Conservation (phyloP, 192 early-diverging fungal species). For the Entophlyctis luteolus region DNA sequence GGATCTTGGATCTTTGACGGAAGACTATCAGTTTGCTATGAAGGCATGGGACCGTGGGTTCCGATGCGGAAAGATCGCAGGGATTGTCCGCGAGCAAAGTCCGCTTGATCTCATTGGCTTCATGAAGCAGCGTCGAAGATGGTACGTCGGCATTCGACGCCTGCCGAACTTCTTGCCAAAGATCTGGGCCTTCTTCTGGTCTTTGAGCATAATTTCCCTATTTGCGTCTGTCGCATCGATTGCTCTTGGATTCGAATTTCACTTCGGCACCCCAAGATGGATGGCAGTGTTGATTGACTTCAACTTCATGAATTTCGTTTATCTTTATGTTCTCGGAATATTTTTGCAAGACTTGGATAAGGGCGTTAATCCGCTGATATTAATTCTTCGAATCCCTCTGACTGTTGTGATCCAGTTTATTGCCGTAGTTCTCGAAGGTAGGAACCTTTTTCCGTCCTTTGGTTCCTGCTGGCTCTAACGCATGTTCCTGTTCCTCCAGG, state of each 20-base stretch:
- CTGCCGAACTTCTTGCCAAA: conserved; percentile 51
- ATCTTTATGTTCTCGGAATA: conserved; percentile 50
- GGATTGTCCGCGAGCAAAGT: conserved; percentile 52
- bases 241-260: conserved; percentile 37
- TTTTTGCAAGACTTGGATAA: conserved; percentile 54
- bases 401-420: conserved; percentile 50
- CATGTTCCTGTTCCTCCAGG: conserved; percentile 7
- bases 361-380: conserved; percentile 37
- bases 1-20: conserved; percentile 54
- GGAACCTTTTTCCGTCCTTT: not conserved
- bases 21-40: conserved; percentile 57
- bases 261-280: conserved; percentile 47
- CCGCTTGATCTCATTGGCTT: conserved; percentile 51
- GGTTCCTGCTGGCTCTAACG: too few species aligned
- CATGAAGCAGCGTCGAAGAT: conserved; percentile 56
- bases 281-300: conserved; percentile 54
- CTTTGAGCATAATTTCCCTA: conserved; percentile 45
- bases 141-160: conserved; percentile 58
- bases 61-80: conserved; percentile 47
- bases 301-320: conserved; percentile 48
- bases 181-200: conserved; percentile 55
- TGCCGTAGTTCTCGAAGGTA: conserved; percentile 46
- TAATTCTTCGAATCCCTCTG: conserved; percentile 41
- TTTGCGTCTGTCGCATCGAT: conserved; percentile 45
- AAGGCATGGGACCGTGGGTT: conserved; percentile 50